Evolutionary conservation across 805 yeast genomes (phyloP).

Genomic region (Komagataella kurtzmanii): DNA sequence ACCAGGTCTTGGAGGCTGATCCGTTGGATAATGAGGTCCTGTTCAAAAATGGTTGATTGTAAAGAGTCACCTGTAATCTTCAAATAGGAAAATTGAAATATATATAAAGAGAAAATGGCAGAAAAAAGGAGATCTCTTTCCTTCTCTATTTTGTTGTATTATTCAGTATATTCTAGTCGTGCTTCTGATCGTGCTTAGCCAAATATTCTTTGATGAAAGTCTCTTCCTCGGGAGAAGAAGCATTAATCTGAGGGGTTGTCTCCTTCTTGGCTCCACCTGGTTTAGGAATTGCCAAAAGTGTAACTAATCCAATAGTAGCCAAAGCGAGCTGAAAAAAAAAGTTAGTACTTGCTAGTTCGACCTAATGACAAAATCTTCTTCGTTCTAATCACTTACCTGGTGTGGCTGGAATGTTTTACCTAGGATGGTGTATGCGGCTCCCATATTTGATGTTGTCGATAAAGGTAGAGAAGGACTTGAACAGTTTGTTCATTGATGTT

Average conservation of each 20-base stretch:
- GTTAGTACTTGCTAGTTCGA: background rate
- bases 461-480: background rate
- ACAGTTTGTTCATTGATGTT: background rate
- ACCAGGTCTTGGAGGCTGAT: conserved; percentile 60
- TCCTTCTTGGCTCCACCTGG: conserved; percentile 57
- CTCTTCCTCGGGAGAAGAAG: conserved; percentile 80
- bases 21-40: conserved; percentile 71
- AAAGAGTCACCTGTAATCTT: background rate
- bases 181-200: conserved; percentile 24
- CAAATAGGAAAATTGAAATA: background rate
- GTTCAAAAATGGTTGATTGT: conserved; percentile 29
- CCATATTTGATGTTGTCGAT: conserved; percentile 32
- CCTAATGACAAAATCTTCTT: background rate
- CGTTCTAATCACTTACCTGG: conserved; percentile 29
- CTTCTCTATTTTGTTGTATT: background rate
- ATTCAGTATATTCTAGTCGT: conserved; percentile 5
- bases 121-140: background rate
- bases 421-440: conserved; percentile 69
- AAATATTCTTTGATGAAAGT: conserved; percentile 68
- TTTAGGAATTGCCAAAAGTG: conserved; percentile 53
- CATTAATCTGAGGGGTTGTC: conserved; percentile 55
- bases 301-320: conserved; percentile 65
- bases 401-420: conserved; percentile 82
- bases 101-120: background rate
- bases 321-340: conserved; percentile 41